A percentile compares a stretch with the other conserved stretches of the same genome.
Evolutionary conservation across 129 eudicot genomes (phyloP).

Genomic region (carrot (Daucus carota)): DNA sequence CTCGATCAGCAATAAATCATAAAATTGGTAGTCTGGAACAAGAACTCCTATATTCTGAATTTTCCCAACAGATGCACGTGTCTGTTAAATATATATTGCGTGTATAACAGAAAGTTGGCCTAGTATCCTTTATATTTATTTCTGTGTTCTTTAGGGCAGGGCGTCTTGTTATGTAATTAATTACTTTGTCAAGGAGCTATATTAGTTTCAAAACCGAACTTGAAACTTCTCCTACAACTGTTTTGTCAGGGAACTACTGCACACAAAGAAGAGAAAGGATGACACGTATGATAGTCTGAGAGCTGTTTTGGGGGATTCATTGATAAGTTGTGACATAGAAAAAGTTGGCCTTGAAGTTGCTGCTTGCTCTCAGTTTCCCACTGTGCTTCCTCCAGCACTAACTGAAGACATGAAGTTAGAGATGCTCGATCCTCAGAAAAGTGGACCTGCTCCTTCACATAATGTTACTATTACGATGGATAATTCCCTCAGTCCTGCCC

Average conservation of each 20-base stretch:
- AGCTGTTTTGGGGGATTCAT: slow-evolving; percentile 51
- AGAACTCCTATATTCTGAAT: background rate
- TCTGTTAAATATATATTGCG: background rate
- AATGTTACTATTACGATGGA: slow-evolving; percentile 45
- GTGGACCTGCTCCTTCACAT: slow-evolving; percentile 27
- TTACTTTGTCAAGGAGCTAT: background rate
- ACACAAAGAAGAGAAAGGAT: slow-evolving; percentile 52
- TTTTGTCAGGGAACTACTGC: slow-evolving; percentile 61
- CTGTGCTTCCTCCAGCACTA: slow-evolving; percentile 55
- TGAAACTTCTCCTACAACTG: background rate
- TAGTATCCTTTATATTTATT: background rate
- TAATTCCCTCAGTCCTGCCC: slow-evolving; percentile 82
- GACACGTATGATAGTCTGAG: slow-evolving; percentile 45
- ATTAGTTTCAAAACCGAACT: background rate
- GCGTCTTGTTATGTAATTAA: background rate
- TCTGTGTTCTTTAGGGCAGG: background rate
- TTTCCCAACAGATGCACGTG: background rate
- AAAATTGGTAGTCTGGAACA: background rate
- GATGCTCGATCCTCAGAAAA: slow-evolving; percentile 28
- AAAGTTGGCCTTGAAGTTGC: slow-evolving; percentile 57
- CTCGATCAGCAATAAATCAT: background rate
- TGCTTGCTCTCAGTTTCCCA: slow-evolving; percentile 62
- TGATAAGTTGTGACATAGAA: slow-evolving; percentile 72
- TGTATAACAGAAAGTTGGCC: background rate
- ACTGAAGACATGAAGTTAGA: slow-evolving; percentile 53